A percentile compares a stretch with the other conserved stretches of the same genome.
Conservation (phyloP, 371 early-diverging fungal genomes). For the Lichtheimia ramosa region DNA sequence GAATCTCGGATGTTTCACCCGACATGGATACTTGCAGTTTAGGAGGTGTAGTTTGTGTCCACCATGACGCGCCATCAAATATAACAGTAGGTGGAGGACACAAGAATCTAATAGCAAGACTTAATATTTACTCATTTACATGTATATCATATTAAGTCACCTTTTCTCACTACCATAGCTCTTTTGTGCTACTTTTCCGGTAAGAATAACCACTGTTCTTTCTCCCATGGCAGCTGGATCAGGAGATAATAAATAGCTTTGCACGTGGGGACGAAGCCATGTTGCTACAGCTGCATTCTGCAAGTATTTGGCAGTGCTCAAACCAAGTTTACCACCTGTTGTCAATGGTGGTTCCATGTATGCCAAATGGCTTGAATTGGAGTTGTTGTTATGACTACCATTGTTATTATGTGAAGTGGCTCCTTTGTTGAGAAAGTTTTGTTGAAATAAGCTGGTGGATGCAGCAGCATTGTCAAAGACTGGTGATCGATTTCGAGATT, state of each 20-base stretch:
- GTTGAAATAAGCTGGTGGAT: not conserved
- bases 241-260: slow-evolving; percentile 15
- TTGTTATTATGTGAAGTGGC: not conserved
- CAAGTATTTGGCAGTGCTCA: slow-evolving; percentile 20
- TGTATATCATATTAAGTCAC: not conserved
- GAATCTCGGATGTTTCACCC: slow-evolving; percentile 26
- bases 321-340: slow-evolving; percentile 4
- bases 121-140: not conserved
- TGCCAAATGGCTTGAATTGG: not conserved
- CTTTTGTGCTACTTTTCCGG: slow-evolving; percentile 78
- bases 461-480: not conserved
- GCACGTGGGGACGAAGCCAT: slow-evolving; percentile 10
- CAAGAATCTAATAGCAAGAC: slow-evolving; percentile 48
- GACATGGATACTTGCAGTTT: slow-evolving; percentile 31
- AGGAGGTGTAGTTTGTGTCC: slow-evolving; percentile 33
- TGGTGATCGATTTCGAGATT: not conserved
- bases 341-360: not conserved
- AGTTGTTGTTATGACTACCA: not conserved
- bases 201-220: slow-evolving; percentile 65
- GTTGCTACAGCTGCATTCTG: slow-evolving; percentile 18
- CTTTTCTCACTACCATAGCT: slow-evolving; percentile 84
- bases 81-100: slow-evolving; percentile 82
- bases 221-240: slow-evolving; percentile 39
- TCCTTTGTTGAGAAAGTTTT: slow-evolving; percentile 1
- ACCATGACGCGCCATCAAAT: slow-evolving; percentile 71